Evolutionary conservation across 2,329 filamentous ascomycete genomes (phyloP).

Genomic region (Colletotrichum acutatum): DNA sequence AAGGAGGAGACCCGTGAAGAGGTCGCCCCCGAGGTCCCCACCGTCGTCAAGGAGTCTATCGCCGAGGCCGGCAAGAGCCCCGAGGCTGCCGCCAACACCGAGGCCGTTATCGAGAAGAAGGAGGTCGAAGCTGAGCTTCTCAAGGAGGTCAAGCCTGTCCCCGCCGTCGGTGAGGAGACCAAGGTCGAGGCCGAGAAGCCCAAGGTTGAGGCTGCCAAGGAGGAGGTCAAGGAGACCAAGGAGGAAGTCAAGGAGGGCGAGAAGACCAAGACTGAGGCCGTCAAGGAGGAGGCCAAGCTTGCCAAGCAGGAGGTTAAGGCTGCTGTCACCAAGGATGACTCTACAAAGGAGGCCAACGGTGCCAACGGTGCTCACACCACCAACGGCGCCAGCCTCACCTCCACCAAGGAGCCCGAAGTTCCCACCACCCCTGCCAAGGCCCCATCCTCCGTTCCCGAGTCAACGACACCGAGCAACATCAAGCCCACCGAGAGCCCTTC

Average conservation of each 20-base stretch:
- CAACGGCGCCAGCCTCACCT: constrained; percentile 38
- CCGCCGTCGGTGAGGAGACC: constrained; percentile 45
- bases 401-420: constrained; percentile 34
- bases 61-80: constrained; percentile 68
- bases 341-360: constrained; percentile 16
- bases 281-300: constrained; percentile 35
- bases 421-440: constrained; percentile 34
- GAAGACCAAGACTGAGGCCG: constrained; percentile 33
- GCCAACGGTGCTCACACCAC: constrained; percentile 33
- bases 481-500: constrained; percentile 42
- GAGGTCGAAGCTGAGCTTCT: constrained; percentile 79
- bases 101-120: constrained; percentile 80
- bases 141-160: constrained; percentile 64
- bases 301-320: constrained; percentile 36
- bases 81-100: constrained; percentile 76
- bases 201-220: constrained; percentile 40
- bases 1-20: constrained; percentile 56
- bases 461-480: constrained; percentile 38
- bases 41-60: constrained; percentile 68
- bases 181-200: constrained; percentile 39
- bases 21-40: constrained; percentile 63
- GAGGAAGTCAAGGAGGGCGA: constrained; percentile 31
- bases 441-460: constrained; percentile 30
- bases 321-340: constrained; percentile 30
- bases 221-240: constrained; percentile 36